Evolutionary conservation across 2,329 filamentous ascomycete species (phyloP).

Genomic region (Colletotrichum cordylinicola): DNA sequence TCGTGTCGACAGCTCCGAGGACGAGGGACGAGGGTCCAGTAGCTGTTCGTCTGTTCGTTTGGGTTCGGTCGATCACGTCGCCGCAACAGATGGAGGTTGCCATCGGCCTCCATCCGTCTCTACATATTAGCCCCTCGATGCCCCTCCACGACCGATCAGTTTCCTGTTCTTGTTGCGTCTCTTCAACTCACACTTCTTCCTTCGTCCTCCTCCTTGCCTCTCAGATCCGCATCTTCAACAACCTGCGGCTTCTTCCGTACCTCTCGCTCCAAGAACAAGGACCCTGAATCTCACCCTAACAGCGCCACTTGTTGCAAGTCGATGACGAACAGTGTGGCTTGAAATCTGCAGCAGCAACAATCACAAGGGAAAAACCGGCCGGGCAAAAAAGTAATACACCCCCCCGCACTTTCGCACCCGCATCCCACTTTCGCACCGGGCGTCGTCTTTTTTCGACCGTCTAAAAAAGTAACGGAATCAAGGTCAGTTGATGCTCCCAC

Average conservation of each 20-base stretch:
- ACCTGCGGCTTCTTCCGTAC: not conserved
- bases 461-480: constrained; percentile 5
- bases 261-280: not conserved
- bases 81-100: not conserved
- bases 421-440: constrained; percentile 14
- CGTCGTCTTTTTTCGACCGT: not conserved
- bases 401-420: constrained; percentile 14
- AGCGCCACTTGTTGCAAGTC: constrained; percentile 7
- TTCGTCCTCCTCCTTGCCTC: not conserved
- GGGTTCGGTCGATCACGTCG: constrained; percentile 14
- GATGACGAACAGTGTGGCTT: constrained; percentile 22
- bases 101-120: constrained; percentile 5
- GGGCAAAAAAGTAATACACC: not conserved
- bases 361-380: constrained; percentile 2
- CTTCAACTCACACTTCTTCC: not conserved
- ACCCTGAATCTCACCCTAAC: not conserved
- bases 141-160: constrained; percentile 4
- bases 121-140: constrained; percentile 19
- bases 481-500: constrained; percentile 20
- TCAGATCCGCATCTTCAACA: not conserved
- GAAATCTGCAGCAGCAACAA: not conserved
- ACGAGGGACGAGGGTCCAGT: constrained; percentile 2
- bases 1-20: constrained; percentile 11
- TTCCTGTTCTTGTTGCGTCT: not conserved
- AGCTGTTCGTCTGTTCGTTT: not conserved